These are phyloP conservation scores for Camelina hispida DNA, from an alignment of 345 rosid genomes.

Conservation along the genomic window DNA sequence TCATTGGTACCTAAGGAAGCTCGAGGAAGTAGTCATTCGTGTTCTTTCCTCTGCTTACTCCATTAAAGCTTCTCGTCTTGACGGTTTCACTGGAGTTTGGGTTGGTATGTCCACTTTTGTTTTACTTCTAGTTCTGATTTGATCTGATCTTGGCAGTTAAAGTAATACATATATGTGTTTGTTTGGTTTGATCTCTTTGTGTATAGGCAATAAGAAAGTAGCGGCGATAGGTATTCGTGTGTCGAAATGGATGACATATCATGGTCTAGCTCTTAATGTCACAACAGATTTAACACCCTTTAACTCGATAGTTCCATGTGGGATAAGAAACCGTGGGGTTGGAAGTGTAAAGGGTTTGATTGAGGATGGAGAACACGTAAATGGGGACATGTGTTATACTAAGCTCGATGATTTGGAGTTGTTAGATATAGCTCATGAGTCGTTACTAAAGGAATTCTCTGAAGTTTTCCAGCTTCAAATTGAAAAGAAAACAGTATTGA, in stretches of 20 bases:
- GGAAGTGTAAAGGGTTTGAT: constrained; percentile 67
- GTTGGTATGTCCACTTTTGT: constrained; percentile 53
- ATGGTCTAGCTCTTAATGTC: constrained; percentile 83
- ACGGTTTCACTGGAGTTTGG: constrained; percentile 90
- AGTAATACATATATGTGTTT: not conserved
- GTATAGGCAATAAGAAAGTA: constrained; percentile 67
- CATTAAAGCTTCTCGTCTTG: constrained; percentile 66
- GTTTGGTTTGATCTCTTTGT: not conserved
- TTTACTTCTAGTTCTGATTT: constrained; percentile 4
- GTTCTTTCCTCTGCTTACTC: constrained; percentile 68
- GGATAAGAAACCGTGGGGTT: constrained; percentile 66
- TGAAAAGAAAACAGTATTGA: constrained; percentile 29
- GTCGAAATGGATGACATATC: constrained; percentile 76
- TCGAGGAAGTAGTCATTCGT: constrained; percentile 81
- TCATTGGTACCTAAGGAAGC: constrained; percentile 88
- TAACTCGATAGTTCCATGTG: constrained; percentile 74
- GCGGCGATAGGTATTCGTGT: constrained; percentile 85
- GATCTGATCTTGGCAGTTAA: not conserved
- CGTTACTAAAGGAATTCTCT: constrained; percentile 67
- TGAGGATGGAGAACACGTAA: constrained; percentile 15
- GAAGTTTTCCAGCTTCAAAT: constrained; percentile 71
- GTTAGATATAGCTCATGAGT: constrained; percentile 53
- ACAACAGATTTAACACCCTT: constrained; percentile 79
- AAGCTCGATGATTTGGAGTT: constrained; percentile 46
- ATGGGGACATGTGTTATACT: not conserved